Evolutionary conservation across 257 asterid genomes (phyloP), one percentile per base, ranked within the genome.

Genomic region (Plectranthus barbatus): DNA sequence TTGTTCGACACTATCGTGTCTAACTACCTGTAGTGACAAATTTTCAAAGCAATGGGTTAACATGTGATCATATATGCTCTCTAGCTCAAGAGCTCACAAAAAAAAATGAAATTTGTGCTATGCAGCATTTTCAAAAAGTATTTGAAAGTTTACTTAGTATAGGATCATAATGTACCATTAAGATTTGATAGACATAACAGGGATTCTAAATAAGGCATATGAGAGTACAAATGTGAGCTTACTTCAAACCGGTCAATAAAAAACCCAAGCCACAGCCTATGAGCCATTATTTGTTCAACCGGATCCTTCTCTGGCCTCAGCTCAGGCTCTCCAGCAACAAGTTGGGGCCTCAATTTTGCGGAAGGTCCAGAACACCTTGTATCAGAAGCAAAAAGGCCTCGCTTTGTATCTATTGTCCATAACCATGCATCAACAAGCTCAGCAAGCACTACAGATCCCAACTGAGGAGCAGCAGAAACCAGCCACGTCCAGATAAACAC

Each of bases 371-470:
- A 80, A 75, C 71, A 87, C 73, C 85, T 79, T 40, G 71, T 53
- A 23, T 87, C 95, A 54, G 97, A 93, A 64, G 99, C 96, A 79
- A 93, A 93, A 74, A 93, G 84, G 66, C 99, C 99, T 70, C 96
- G 82, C 81, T 84, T 93, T 13, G 99, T 93, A 79, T 93, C 99
- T 58, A 93, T 79, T 33, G 97, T 87, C 99, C 99, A 93, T 66
- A 93, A 76, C 99, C 99, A 93, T 62, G 97, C 96, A 82, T 93
- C 99, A 64, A 90, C 97, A 65, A 90, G 96, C 79, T 93, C 99
- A 64, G 97, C 86, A 72, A 93, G 99, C 77, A 93, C 94, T 61
- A 87, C 80, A 62, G 99, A 79, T 68, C 99, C 95, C 87, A 87
- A 75, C 73, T 82, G 88, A 74, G 97, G 99, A 68, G 99, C 95